Base-by-base conservation (phyloP, 352 stramenopile genomes). In the Phytophthora pluvialis region DNA sequence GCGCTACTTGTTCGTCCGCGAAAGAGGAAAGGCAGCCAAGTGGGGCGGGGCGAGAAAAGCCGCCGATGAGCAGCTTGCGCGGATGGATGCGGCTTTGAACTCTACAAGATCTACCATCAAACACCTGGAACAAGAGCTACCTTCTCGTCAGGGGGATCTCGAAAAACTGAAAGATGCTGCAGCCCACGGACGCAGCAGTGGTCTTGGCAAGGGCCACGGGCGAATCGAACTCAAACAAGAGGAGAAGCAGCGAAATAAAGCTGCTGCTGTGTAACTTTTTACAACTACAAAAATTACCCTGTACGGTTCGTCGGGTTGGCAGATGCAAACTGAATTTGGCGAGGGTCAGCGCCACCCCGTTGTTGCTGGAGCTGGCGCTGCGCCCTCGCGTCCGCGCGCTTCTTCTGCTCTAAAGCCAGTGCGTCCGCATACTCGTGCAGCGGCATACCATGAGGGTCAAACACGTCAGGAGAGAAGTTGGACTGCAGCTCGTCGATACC, bases 401-500 rank as follows among this genome's bases (percentile, higher is more conserved):
- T 75, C 65, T 87, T 93, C 47, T 92, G 83, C 44, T 86, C 79
- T 18, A 90, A 63, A 26, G 81, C 69, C 36, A 95, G 65, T 38
- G 67, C 79, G 33, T 95, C 85, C 16, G 61, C 64, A 66, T 81
- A 93, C 47, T 95, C 87, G 57, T 93, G 84, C 49, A 91, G 56
- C 40, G 84, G 77, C 39, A 93, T 57, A 11, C 68, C 76, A 66
- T 83, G 72, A 9, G 86, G 88, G 58, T 96, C 81, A 31, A 93
- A 96, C 15, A 91, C 66, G n/a, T 74, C 45, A 12, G 54, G 45
- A 15, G 69, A 31, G 43, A 94, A 93, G 56, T 95, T 92, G 36
- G 83, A 84, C 12, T 86, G 74, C 38, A 92, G 70, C 66, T 96
- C 82, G 53, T 96, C 80, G 59, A 96, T 96, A 33, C 64, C 77